Evolutionary conservation across 2,329 filamentous ascomycete species (phyloP).

Genomic region (Scedosporium aurantiacum): DNA sequence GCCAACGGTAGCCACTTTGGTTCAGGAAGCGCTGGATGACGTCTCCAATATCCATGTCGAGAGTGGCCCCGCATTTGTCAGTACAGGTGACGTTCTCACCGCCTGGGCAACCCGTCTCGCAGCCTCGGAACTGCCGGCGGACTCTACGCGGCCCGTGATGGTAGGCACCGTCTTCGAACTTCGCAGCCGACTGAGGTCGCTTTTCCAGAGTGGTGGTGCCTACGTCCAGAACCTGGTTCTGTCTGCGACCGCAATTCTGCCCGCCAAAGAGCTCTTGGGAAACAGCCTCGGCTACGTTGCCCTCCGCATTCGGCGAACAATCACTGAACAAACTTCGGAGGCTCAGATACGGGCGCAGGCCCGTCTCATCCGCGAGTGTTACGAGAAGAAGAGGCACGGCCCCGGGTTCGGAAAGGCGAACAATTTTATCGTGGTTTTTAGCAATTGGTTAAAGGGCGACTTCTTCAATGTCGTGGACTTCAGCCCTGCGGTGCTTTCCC

Average conservation of each 20-base stretch:
- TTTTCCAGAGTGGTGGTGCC: background rate
- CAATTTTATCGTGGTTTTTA: conserved; percentile 6
- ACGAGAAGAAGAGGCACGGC: background rate
- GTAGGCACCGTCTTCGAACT: background rate
- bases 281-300: background rate
- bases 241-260: background rate
- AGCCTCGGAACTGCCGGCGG: background rate
- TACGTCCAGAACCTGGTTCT: background rate
- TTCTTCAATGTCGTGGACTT: conserved; percentile 12
- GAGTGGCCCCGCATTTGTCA: background rate
- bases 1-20: background rate
- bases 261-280: background rate
- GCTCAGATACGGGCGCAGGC: background rate
- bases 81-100: background rate
- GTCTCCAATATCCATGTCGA: background rate
- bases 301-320: background rate
- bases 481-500: conserved; percentile 8
- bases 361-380: background rate
- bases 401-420: conserved; percentile 5
- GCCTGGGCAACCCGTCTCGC: background rate
- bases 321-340: background rate
- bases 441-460: conserved; percentile 11
- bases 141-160: background rate
- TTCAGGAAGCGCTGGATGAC: background rate
- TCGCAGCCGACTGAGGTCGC: background rate